Evolutionary conservation across 306 rosid species (phyloP).

Genomic region (Nissolia schottii): DNA sequence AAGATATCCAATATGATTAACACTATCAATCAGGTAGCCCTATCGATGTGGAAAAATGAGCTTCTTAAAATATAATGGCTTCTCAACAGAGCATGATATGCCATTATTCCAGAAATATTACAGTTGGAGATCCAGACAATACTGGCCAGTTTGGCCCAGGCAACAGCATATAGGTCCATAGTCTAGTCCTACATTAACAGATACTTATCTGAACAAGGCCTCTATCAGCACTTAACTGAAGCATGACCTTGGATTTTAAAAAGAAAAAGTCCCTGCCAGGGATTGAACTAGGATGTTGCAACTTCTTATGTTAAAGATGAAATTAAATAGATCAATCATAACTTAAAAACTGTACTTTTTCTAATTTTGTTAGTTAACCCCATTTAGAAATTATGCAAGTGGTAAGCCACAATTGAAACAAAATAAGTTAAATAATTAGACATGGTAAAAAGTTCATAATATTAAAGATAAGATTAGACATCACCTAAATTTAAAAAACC

Average conservation of each 20-base stretch:
- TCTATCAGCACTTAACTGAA: not conserved
- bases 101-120: not conserved
- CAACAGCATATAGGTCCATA: not conserved
- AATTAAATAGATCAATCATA: conserved; percentile 2
- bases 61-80: conserved; percentile 2
- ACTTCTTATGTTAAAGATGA: not conserved
- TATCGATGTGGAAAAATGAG: not conserved
- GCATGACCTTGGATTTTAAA: not conserved
- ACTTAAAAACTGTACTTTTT: not conserved
- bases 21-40: not conserved
- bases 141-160: not conserved
- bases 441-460: not conserved
- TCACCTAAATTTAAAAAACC: not conserved
- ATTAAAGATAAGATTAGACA: not conserved
- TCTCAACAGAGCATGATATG: conserved; percentile 9
- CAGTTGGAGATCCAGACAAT: not conserved
- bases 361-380: not conserved
- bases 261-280: not conserved
- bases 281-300: not conserved
- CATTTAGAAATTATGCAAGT: not conserved
- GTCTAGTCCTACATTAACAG: not conserved
- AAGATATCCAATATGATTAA: conserved; percentile 19
- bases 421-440: not conserved
- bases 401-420: not conserved
- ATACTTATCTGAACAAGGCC: not conserved